Base-by-base conservation (phyloP, 2,329 filamentous ascomycete genomes). In the Aspergillus sp. region DNA sequence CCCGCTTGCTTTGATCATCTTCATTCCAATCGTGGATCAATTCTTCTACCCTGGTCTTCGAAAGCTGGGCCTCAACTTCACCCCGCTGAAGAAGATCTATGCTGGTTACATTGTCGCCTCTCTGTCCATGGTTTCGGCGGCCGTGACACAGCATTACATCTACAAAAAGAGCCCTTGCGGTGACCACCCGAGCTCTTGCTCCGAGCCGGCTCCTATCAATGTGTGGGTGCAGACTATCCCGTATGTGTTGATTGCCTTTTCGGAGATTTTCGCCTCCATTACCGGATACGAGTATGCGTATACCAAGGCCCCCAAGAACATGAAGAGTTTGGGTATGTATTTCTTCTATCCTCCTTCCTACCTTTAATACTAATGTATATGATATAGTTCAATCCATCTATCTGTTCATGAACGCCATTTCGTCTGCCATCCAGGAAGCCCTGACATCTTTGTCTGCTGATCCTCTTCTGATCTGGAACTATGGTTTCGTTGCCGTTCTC, bases 271-370 rank as follows among this genome's bases (percentile, higher is more conserved):
- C 52, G 71, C 75, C 7, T 74, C 70, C 9, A 75, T 81, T 52
- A 81, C 77, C 1, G 81, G 81, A 1, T 79, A 85, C 55, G 85
- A 88, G 62, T 88, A 86, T 54, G 86, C 86, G 29, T 89, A 82
- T 69, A 83, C 82, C 57, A 87, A 88, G 67, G 84, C 85, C 0
- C 86, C 86, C 30, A 81, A 78, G 62, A 88, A 88, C 70, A 90
- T 90, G 86, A 83, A 84, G 57, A 85, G 81, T 7, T 73, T 88
- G 31, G 83, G 36, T 74, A 67, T 12, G 11, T 61, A 76, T 76
- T 31, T 70, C 86, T 58, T 81, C 79, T 79, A 72, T 27, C 82
- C 81, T 46, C 72, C 87, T 51, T 78, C 79, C 7, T n/a, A 30
- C 13, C 34, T 41, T 11, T 8, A n/a, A 33, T 33, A 13, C 12